phyloP scores from a whole-genome alignment of 345 rosid genomes.

The Eucalyptus tenuipes region DNA sequence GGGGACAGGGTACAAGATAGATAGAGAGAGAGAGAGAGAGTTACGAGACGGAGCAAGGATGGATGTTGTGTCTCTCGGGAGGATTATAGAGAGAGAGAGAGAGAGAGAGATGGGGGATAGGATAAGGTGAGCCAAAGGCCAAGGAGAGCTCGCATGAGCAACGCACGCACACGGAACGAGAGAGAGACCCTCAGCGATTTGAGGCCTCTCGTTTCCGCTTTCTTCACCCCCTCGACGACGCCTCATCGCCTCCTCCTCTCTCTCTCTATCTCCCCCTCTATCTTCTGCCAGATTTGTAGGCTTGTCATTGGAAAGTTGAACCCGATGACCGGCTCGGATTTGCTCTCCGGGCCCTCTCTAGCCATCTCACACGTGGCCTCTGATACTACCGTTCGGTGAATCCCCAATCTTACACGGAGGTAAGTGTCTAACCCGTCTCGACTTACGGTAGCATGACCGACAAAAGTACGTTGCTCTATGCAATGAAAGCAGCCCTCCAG shows the following conservation, averaged over 20 bases:
- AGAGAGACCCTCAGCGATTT: background rate
- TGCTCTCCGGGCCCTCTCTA: background rate
- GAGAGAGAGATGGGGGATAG: background rate
- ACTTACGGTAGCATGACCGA: background rate
- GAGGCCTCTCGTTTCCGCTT: background rate
- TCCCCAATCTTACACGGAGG: background rate
- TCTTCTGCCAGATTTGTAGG: background rate
- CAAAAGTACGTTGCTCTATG: background rate
- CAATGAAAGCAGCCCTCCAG: background rate
- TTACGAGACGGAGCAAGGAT: background rate
- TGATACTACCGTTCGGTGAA: accelerated
- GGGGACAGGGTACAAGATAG: background rate
- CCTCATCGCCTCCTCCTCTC: background rate
- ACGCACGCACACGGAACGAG: background rate
- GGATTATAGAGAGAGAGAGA: background rate
- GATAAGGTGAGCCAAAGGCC: constrained; percentile 3
- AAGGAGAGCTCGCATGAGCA: background rate
- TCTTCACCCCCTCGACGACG: background rate
- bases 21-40: background rate
- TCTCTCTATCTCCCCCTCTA: background rate
- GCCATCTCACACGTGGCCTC: background rate
- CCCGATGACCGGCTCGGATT: background rate
- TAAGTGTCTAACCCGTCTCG: background rate
- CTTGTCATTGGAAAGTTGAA: background rate
- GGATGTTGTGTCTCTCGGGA: background rate